These are phyloP conservation scores for Tylopilus subfusipes DNA, from an alignment of 768 basidiomycete species.

Conservation along the genomic window DNA sequence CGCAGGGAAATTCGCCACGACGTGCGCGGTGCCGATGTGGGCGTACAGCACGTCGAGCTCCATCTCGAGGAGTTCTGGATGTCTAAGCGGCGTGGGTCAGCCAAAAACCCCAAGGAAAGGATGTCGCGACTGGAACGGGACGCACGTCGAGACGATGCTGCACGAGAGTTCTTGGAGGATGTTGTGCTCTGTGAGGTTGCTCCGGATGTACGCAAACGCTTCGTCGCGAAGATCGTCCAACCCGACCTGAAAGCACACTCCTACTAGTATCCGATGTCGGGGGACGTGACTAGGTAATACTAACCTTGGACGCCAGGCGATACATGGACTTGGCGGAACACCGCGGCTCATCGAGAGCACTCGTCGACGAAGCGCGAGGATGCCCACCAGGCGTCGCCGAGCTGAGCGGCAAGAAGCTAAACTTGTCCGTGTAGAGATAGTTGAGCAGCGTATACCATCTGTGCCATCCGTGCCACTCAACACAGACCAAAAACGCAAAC, in stretches of 20 bases:
- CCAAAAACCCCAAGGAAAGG: neutral
- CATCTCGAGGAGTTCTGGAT: neutral
- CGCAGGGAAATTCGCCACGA: neutral
- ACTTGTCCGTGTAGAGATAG: slow-evolving; percentile 37
- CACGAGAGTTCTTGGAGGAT: slow-evolving; percentile 24
- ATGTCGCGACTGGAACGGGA: neutral
- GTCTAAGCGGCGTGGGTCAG: neutral
- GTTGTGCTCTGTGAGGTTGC: slow-evolving; percentile 19
- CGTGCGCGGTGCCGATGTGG: neutral
- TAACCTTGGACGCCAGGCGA: slow-evolving; percentile 39
- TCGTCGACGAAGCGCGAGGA: neutral
- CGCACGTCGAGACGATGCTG: slow-evolving; percentile 12
- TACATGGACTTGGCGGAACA: slow-evolving; percentile 48
- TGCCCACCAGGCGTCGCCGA: slow-evolving; percentile 5
- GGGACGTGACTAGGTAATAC: neutral
- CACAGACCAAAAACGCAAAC: too few species aligned
- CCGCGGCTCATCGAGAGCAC: slow-evolving; percentile 2
- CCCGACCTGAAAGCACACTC: slow-evolving; percentile 8
- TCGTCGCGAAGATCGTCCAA: slow-evolving; percentile 18
- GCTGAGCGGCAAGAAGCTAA: slow-evolving; percentile 32
- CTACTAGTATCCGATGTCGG: too few species aligned
- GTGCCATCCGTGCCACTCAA: neutral
- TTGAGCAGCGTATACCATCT: slow-evolving; percentile 40
- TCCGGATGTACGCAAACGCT: slow-evolving; percentile 15
- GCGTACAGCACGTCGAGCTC: neutral